Conservation (phyloP, 2,329 filamentous ascomycete genomes). For the Neoscytalidium dimidiatum region DNA sequence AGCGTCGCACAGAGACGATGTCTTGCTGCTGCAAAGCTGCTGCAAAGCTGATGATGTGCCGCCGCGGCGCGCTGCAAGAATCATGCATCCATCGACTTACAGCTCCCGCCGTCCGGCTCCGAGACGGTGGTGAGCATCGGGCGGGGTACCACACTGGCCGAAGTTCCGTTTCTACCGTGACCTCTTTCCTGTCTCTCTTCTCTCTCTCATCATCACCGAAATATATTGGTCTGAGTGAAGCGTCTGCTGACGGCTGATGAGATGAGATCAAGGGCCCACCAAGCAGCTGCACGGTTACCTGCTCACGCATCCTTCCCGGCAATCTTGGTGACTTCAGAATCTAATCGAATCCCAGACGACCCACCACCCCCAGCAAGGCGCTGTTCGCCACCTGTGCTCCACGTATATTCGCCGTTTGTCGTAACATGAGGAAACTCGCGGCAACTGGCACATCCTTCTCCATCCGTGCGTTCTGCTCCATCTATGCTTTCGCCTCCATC, state of each 20-base stretch:
- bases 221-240: background rate
- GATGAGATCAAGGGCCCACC: slow-evolving; percentile 11
- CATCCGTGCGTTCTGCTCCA: background rate
- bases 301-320: background rate
- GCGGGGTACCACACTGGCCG: background rate
- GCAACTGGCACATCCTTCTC: background rate
- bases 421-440: background rate
- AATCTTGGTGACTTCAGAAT: background rate
- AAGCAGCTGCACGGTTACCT: background rate
- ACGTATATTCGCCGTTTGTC: background rate
- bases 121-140: background rate
- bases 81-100: background rate
- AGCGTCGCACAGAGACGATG: slow-evolving; percentile 6
- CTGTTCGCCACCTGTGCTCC: slow-evolving; percentile 6
- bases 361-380: background rate
- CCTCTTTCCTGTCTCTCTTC: background rate
- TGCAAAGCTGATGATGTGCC: background rate
- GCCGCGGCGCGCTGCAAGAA: background rate
- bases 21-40: slow-evolving; percentile 11
- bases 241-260: background rate
- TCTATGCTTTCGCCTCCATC: no score
- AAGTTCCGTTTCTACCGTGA: background rate
- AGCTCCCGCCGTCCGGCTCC: background rate
- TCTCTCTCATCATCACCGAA: background rate
- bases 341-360: background rate